Percentiles rank a stretch among this genome's conserved stretches.
Evolutionary conservation across 495 filamentous ascomycete genomes (phyloP).

Genomic region (Neurospora sp.): DNA sequence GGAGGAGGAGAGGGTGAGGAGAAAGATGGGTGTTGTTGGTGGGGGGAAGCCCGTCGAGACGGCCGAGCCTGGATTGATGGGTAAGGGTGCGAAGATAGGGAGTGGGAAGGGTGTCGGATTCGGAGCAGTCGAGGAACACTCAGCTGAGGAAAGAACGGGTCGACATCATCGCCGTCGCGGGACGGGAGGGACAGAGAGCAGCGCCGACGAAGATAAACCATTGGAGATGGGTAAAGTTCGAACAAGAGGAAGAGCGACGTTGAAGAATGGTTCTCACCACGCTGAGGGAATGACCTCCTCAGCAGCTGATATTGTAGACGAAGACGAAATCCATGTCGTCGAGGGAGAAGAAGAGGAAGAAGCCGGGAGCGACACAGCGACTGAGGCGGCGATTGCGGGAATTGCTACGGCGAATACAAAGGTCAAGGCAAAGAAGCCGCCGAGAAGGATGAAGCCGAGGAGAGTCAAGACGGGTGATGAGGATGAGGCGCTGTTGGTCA

Average conservation of each 20-base stretch:
- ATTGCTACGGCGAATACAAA: constrained; percentile 14
- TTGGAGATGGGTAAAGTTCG: constrained; percentile 51
- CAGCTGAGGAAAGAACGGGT: constrained; percentile 3
- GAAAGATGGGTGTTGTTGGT: constrained; percentile 5
- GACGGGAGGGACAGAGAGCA: constrained; percentile 42
- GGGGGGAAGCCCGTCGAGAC: neutral
- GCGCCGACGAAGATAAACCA: constrained; percentile 47
- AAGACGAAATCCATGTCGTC: neutral
- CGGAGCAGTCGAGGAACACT: neutral
- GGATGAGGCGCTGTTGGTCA: constrained; percentile 52
- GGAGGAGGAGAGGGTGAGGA: constrained; percentile 15
- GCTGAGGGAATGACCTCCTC: neutral
- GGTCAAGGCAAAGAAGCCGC: constrained; percentile 17
- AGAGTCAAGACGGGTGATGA: constrained; percentile 25
- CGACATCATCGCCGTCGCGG: constrained; percentile 34
- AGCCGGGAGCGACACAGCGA: constrained; percentile 1
- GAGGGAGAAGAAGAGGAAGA: neutral
- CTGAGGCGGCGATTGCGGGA: neutral
- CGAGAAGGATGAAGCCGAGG: constrained; percentile 17
- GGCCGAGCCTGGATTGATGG: too few species aligned
- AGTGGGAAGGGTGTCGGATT: neutral
- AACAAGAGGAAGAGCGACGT: neutral
- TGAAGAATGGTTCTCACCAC: neutral
- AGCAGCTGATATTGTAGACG: neutral
- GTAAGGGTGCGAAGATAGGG: neutral